phyloP scores from a whole-genome alignment of 768 basidiomycete genomes.

The Boletus edulis region DNA sequence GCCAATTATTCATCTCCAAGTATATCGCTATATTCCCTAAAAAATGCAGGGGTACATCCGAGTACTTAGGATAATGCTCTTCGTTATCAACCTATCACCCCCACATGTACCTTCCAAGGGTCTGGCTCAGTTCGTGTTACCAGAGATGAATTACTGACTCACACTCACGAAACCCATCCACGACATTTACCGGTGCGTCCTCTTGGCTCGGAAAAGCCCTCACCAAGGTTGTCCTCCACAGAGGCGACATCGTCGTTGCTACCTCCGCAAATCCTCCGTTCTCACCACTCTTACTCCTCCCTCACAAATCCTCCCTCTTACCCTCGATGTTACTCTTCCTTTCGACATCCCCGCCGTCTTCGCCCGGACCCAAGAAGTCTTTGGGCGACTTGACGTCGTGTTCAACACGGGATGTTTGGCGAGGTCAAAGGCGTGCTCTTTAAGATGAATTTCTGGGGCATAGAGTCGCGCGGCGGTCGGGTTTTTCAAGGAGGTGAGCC shows the following conservation, averaged over 20 bases:
- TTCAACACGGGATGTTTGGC: slow-evolving; percentile 34
- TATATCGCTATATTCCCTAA: too few species aligned
- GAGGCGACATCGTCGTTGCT: slow-evolving; percentile 39
- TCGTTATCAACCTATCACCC: too few species aligned
- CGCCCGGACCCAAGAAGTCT: slow-evolving; percentile 25
- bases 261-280: slow-evolving; percentile 25
- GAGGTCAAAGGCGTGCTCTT: slow-evolving; percentile 38
- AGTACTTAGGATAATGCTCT: too few species aligned
- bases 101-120: neutral
- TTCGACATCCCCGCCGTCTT: slow-evolving; percentile 36
- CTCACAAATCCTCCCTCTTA: slow-evolving; percentile 25
- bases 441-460: slow-evolving; percentile 30
- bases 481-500: slow-evolving; percentile 34
- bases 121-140: slow-evolving; percentile 9
- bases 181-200: slow-evolving; percentile 30
- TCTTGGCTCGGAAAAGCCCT: slow-evolving; percentile 37
- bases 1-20: too few species aligned
- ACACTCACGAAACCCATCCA: too few species aligned
- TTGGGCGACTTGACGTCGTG: slow-evolving; percentile 43
- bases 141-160: too few species aligned
- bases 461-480: slow-evolving; percentile 20
- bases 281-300: slow-evolving; percentile 30
- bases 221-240: slow-evolving; percentile 30
- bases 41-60: too few species aligned
- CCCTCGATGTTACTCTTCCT: slow-evolving; percentile 37